Base-by-base conservation (phyloP, 805 yeast genomes). In the Kazachstania martiniae region DNA sequence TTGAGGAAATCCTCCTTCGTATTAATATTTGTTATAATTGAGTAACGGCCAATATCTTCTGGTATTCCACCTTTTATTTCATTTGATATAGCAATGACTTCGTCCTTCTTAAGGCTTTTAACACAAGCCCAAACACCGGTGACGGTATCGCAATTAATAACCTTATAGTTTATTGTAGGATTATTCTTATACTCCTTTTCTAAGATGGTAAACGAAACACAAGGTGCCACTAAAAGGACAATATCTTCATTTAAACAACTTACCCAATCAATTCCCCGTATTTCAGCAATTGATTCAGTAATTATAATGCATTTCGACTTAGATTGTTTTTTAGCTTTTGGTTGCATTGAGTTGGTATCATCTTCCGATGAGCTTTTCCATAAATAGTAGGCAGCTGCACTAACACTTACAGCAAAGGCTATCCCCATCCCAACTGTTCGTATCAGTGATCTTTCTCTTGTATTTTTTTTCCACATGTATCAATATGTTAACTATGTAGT, bases 121-220 rank as follows among this genome's bases (percentile, higher is more conserved):
- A 72, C 58, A n/a, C 74, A 60, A 23, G 75, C 72, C 56, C 71
- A 66, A 9, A 72, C 49, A 3, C 80, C 77, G 9, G 51, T 56
- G 33, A 57, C 57, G 1, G 69, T 63, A n/a, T 62, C 66, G 30
- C 75, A 68, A 29, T 56, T 57, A 2, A 73, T 64, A 9, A 68
- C 42, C 32, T 65, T 61, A 37, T 49, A 51, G 14, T 38, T 32
- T 16, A 47, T 31, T 1, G 35, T 37, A 3, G 40, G 26, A 3
- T 54, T 50, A 2, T 61, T 35, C 9, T 46, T 33, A 21, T 33
- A 33, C 24, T 13, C 30, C 9, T 28, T n/a, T 7, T 29, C 21
- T 4, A 35, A 28, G 7, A 35, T 48, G 43, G 21, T 31, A 29
- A 13, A 39, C 10, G 4, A 43, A 22, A 18, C 33, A 4, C 47